Evolutionary conservation across 2,329 filamentous ascomycete species (phyloP), one percentile per base, ranked within the genome.

Genomic region (Ceratocystis destructans): DNA sequence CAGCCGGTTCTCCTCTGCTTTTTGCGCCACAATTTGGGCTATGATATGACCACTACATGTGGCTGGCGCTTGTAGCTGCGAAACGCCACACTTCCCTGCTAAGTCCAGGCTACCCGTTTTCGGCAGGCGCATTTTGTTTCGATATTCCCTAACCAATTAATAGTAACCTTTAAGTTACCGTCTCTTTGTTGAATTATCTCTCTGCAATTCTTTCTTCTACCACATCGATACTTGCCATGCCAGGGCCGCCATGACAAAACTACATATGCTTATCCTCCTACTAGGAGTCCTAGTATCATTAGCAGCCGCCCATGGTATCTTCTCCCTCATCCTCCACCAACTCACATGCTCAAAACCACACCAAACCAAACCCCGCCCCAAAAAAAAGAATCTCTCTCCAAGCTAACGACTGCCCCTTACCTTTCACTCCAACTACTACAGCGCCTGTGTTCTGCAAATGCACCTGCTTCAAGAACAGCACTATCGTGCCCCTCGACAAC

Each of bases 381-480:
- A 31, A 44, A 5, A 65, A 10, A 41, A 41, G 37, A 41, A 10
- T 41, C 37, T 41, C 37, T 12, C 45, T 15, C 48, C 17, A 45
- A 53, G 44, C 63, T 63, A 64, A 63, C 62, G 37, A 44, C 12
- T 41, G 12, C 10, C 37, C 10, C 10, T 12, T 41, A 25, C 22
- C 59, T 33, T 59, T 22, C 5, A 12, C 33, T 7, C 31, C 48
- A 31, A 57, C 33, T 48, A 45, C 31, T 64, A 37, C 71, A 86
- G 83, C 81, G 41, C 80, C 83, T 55, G 83, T 82, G 1, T 87
- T 87, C 73, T 87, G 84, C 79, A 87, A 87, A 79, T 87, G 84
- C 76, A 87, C 83, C 70, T 87, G 84, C 76, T 85, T 85, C 77
- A 83, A 82, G 71, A 87, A 87, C 77, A 85, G 82, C 78, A 87